Conservation (phyloP, 495 filamentous ascomycete genomes). For the Aspergillus taichungensis region DNA sequence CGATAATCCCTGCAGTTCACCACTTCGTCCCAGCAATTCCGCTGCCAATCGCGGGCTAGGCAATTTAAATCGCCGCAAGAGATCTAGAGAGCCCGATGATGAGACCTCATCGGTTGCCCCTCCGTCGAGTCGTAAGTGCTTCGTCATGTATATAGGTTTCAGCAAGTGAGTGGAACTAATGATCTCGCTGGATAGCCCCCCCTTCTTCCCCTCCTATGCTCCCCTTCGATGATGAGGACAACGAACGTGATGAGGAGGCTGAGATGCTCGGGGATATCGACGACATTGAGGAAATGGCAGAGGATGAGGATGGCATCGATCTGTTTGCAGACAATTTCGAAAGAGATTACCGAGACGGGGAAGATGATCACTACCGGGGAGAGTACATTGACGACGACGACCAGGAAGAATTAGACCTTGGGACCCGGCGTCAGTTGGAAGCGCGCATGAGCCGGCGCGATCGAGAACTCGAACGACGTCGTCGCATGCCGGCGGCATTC, state of each 20-base stretch:
- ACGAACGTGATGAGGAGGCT: constrained; percentile 60
- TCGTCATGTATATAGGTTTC: constrained; percentile 15
- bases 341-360: constrained; percentile 60
- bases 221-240: constrained; percentile 63
- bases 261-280: constrained; percentile 77
- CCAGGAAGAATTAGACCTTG: constrained; percentile 63
- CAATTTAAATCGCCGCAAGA: constrained; percentile 60
- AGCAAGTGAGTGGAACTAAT: constrained; percentile 11
- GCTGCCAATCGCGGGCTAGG: constrained; percentile 74
- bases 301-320: constrained; percentile 90
- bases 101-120: constrained; percentile 61
- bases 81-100: constrained; percentile 71
- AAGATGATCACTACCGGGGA: constrained; percentile 59
- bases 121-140: constrained; percentile 60
- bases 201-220: constrained; percentile 42
- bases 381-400: constrained; percentile 73
- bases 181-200: constrained; percentile 19
- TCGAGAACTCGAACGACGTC: constrained; percentile 63
- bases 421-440: constrained; percentile 68
- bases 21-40: constrained; percentile 72
- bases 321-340: constrained; percentile 88
- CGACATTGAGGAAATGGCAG: constrained; percentile 91
- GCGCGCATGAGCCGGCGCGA: constrained; percentile 76
- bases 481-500: constrained; percentile 75
- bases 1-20: constrained; percentile 47